phyloP scores from a whole-genome alignment of 2,329 filamentous ascomycete species.

The Diaporthe citri region DNA sequence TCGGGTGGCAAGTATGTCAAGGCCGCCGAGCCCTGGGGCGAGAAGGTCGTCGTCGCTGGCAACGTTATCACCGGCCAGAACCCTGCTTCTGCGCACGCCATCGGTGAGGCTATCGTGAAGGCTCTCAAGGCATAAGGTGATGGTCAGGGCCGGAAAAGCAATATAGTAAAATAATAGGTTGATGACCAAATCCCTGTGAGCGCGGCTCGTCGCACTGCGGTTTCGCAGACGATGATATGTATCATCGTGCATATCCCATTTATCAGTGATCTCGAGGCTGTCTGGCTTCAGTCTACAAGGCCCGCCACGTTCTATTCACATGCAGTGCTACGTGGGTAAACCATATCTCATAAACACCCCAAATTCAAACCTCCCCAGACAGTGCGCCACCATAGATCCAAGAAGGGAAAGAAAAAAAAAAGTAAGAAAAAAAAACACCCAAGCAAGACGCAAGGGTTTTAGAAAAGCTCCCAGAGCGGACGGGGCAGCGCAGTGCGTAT shows the following conservation, averaged over 20 bases:
- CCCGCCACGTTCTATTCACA: neutral
- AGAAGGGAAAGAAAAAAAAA: too few species aligned
- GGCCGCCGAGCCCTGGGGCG: slow-evolving; percentile 62
- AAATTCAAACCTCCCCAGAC: neutral
- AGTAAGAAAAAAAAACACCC: neutral
- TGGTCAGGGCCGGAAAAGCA: neutral
- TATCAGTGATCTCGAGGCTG: neutral
- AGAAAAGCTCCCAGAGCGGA: slow-evolving; percentile 74
- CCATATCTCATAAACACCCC: neutral
- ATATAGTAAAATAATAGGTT: slow-evolving; percentile 14
- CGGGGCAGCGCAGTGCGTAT: slow-evolving; percentile 62
- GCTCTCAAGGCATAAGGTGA: slow-evolving; percentile 49
- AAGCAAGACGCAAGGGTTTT: slow-evolving; percentile 36
- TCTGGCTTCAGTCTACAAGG: slow-evolving; percentile 3
- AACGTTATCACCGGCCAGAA: slow-evolving; percentile 71
- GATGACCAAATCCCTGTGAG: neutral
- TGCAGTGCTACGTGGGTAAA: slow-evolving; percentile 23
- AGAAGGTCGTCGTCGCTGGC: slow-evolving; percentile 64
- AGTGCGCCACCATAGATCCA: neutral
- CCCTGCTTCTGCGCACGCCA: slow-evolving; percentile 62
- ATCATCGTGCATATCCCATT: neutral
- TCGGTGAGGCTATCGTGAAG: slow-evolving; percentile 66
- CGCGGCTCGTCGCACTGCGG: neutral
- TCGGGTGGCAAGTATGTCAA: slow-evolving; percentile 69
- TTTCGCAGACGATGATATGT: neutral